phyloP scores from a whole-genome alignment of 257 asterid genomes.

The Przewalskia tangutica region DNA sequence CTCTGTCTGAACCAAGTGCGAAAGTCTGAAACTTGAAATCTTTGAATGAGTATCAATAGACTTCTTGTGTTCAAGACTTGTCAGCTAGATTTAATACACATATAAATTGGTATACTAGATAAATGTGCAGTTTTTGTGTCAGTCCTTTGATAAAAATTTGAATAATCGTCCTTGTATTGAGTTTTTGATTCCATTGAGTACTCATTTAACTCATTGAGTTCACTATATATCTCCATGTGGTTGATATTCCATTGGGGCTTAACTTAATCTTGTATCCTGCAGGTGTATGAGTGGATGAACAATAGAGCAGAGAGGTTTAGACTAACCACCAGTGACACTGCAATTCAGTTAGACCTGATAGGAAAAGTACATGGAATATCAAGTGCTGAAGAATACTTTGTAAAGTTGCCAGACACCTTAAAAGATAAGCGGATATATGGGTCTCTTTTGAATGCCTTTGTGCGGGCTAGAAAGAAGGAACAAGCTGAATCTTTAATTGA shows the following conservation, averaged over 20 bases:
- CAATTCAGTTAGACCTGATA: constrained; percentile 81
- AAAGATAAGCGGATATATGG: constrained; percentile 80
- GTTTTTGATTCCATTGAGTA: not conserved
- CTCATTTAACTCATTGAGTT: not conserved
- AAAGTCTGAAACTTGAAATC: not conserved
- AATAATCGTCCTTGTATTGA: not conserved
- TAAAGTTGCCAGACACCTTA: constrained; percentile 46
- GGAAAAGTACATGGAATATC: constrained; percentile 73
- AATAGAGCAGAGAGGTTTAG: constrained; percentile 58
- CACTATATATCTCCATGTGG: not conserved
- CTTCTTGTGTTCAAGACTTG: not conserved
- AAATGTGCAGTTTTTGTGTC: not conserved
- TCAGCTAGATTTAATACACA: not conserved
- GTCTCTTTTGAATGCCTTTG: constrained; percentile 73
- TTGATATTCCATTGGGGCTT: constrained; percentile 1
- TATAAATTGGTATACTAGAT: not conserved
- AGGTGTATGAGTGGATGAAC: constrained; percentile 91
- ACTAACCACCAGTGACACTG: constrained; percentile 68
- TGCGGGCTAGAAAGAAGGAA: constrained; percentile 48
- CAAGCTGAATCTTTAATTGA: constrained; percentile 72
- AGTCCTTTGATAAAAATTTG: not conserved
- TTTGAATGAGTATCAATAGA: not conserved
- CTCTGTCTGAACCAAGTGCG: not conserved
- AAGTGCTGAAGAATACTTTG: constrained; percentile 70
- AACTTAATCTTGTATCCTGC: constrained; percentile 10